Base-by-base conservation (phyloP, 1,284 basidiomycete species). In the Cryptococcus sp. region DNA sequence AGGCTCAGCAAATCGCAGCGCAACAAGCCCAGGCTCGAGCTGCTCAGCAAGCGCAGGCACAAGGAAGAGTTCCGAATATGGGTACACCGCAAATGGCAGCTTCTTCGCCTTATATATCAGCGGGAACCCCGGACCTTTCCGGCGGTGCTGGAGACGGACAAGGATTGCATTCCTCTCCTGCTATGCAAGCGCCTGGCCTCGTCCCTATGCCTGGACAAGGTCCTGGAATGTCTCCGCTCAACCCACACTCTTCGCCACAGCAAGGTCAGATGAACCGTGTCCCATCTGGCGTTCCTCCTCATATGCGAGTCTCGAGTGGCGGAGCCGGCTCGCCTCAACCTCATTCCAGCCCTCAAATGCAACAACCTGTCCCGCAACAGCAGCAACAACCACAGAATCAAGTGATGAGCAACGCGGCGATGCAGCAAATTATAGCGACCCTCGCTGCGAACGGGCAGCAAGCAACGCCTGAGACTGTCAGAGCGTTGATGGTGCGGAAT, bases 1-100 rank as follows among this genome's bases (percentile, higher is more conserved):
- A 75, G 54, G 71, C 71, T 16, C 74, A 75, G 39, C 68, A 71
- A 46, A 55, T 69, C 8, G 70, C 72, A 0, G 72, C 67, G 13
- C 62, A 64, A 50, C 67, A 67, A 51, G 66, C 69, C 4, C 69
- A 68, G 52, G 53, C 59, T 7, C 65, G 59, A 25, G 58, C 62
- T 6, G 57, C 59, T 17, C 58, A 57, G 22, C 69, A 67, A 51
- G 64, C 61, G 15, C 66, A 69, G 37, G 66, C 66, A 16, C 66
- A 69, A 48, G 62, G 55, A 20, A 59, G 64, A 50, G 59, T 49
- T 15, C 26, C 48, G 56, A 54, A 46, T 1, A 52, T 52, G 44
- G 57, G 65, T 7, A 72, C 68, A 17, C 68, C 69, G 5, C 65
- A 58, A 22, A 54, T 68, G 0, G 63, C 67, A 1, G 58, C 58